Conservation (phyloP, 805 yeast species). For the Schizosaccharomyces japonicus region DNA sequence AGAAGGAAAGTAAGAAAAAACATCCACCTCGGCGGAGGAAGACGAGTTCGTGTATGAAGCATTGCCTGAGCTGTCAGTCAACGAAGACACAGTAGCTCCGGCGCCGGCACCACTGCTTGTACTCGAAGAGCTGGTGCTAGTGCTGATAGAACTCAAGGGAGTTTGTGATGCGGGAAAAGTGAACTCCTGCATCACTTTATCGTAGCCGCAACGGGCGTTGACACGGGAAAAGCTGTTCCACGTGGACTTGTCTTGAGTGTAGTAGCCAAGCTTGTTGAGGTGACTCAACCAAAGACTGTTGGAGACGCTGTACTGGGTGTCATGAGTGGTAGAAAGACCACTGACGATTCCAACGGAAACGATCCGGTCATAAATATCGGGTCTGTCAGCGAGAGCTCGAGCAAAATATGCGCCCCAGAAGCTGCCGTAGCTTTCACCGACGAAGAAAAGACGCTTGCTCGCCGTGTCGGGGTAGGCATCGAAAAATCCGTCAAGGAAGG, state of each 20-base stretch:
- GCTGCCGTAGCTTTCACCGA: conserved; percentile 95
- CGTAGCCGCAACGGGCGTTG: neutral
- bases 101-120: neutral
- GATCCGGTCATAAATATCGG: conserved; percentile 55
- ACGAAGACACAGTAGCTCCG: too few species aligned
- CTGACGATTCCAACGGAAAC: conserved; percentile 32
- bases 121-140: neutral
- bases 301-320: conserved; percentile 81
- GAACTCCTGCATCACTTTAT: neutral
- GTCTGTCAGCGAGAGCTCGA: conserved; percentile 42
- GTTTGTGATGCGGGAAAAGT: neutral
- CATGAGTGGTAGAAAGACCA: conserved; percentile 68
- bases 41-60: too few species aligned
- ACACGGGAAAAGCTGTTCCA: neutral
- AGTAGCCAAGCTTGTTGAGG: neutral
- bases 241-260: neutral
- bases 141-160: neutral
- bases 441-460: conserved; percentile 36
- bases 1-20: neutral
- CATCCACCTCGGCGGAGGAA: too few species aligned
- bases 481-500: conserved; percentile 46
- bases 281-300: conserved; percentile 27
- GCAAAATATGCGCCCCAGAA: conserved; percentile 85
- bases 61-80: too few species aligned
- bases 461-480: conserved; percentile 46